Evolutionary conservation across 257 asterid genomes (phyloP).

Genomic region (Solanum bulbocastanum): DNA sequence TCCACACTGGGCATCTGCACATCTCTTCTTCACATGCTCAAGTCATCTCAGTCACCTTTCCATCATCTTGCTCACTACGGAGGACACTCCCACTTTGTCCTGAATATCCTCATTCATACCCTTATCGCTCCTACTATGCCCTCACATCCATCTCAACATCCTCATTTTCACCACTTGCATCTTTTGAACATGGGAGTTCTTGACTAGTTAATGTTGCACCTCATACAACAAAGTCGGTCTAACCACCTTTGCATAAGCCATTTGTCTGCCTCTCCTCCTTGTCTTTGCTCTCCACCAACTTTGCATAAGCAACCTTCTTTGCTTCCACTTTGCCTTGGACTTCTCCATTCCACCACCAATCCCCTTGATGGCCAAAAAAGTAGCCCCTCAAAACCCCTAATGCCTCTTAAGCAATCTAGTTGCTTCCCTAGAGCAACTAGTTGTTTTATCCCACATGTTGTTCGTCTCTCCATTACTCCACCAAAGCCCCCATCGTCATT

Average conservation of each 20-base stretch:
- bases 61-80: background rate
- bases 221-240: background rate
- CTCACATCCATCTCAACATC: background rate
- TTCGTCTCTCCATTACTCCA: background rate
- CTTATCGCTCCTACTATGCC: background rate
- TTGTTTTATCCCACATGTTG: background rate
- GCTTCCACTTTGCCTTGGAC: background rate
- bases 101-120: background rate
- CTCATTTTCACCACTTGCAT: background rate
- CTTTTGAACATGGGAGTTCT: background rate
- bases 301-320: background rate
- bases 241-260: background rate
- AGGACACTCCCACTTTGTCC: background rate
- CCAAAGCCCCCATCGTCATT: background rate
- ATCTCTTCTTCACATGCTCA: background rate
- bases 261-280: background rate
- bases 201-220: background rate
- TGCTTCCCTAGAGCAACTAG: background rate
- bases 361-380: background rate
- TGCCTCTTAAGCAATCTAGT: background rate
- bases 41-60: background rate
- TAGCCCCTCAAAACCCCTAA: background rate
- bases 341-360: background rate
- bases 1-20: background rate
- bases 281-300: background rate